phyloP scores from a whole-genome alignment of 305 asterid species.

The Lippia alba region DNA sequence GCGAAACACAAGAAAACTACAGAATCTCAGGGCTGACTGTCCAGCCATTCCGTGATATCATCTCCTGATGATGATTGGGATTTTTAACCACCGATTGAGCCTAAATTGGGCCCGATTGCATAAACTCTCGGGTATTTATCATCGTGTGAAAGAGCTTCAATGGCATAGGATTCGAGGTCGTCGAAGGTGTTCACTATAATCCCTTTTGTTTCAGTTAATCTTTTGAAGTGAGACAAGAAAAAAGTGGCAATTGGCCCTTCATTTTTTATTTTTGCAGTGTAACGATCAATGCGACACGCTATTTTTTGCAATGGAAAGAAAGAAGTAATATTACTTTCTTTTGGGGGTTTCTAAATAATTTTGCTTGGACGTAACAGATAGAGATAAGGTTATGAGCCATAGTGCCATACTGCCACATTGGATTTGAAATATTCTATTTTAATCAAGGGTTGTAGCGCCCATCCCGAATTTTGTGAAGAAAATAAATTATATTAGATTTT shows the following conservation, averaged over 20 bases:
- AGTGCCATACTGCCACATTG: too few species aligned
- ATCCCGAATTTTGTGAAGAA: too few species aligned
- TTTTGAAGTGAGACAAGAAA: slow-evolving; percentile 26
- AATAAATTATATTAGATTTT: too few species aligned
- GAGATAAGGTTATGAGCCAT: too few species aligned
- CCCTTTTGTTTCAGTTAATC: slow-evolving; percentile 50
- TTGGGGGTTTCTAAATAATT: too few species aligned
- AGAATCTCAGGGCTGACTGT: slow-evolving; percentile 51
- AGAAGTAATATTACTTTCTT: too few species aligned
- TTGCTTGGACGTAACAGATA: too few species aligned
- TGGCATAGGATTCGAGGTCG: slow-evolving; percentile 56
- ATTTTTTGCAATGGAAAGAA: too few species aligned
- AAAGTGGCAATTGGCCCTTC: background rate
- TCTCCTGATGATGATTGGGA: slow-evolving; percentile 2
- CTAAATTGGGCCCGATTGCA: slow-evolving; percentile 56
- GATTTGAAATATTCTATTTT: too few species aligned
- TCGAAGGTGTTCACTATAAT: slow-evolving; percentile 58
- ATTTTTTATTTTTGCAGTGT: too few species aligned
- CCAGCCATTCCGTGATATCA: slow-evolving; percentile 59
- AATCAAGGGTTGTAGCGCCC: too few species aligned
- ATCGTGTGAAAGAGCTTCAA: slow-evolving; percentile 33
- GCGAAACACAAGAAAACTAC: slow-evolving; percentile 75
- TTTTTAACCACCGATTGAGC: background rate
- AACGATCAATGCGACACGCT: too few species aligned
- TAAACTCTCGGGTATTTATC: slow-evolving; percentile 44